Evolutionary conservation across 2,329 filamentous ascomycete species (phyloP), one percentile per base, ranked within the genome.

Genomic region (Diaporthe helianthi): DNA sequence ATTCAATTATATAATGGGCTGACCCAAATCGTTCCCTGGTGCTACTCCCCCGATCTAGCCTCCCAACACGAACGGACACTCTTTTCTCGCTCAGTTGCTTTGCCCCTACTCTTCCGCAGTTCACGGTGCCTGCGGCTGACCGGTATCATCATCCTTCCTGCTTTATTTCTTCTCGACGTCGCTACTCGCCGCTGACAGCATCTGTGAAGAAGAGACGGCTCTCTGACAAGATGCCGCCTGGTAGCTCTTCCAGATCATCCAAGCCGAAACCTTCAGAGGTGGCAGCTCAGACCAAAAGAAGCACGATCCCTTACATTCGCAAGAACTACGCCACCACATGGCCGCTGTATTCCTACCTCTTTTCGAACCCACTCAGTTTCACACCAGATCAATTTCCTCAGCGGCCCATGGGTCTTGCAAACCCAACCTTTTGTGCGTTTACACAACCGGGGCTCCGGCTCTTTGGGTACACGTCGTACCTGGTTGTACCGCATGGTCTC

Each of bases 221-320:
- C 64, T 65, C 65, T 60, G 33, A 55, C 73, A 77, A 71, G 53
- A 90, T 90, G 88, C 85, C 87, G 69, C 75, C 75, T 29, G 71
- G 75, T 26, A 76, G 72, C 70, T 74, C 73, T 17, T 73, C 73
- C 52, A 75, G 74, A 66, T 83, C 84, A 60, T 82, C 85, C 67
- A 89, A 85, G 79, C 85, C 85, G 54, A 90, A 89, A 79, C 86
- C 89, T 15, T 88, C 90, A 49, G 90, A 93, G 73, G 87, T 93
- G 66, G 91, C 91, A 67, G 86, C 88, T 31, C 90, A 93, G 77
- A 91, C 90, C n/a, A 92, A 92, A 79, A 86, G 84, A 74, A 85
- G 85, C 69, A 92, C 90, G 76, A 90, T 93, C 72, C 90, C 91
- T 19, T 81, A 86, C 72, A 87, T 93, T 74, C 86, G 83, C 75